Base-by-base conservation (phyloP, 1,139 yeast genomes). In the Torulaspora globosa region DNA sequence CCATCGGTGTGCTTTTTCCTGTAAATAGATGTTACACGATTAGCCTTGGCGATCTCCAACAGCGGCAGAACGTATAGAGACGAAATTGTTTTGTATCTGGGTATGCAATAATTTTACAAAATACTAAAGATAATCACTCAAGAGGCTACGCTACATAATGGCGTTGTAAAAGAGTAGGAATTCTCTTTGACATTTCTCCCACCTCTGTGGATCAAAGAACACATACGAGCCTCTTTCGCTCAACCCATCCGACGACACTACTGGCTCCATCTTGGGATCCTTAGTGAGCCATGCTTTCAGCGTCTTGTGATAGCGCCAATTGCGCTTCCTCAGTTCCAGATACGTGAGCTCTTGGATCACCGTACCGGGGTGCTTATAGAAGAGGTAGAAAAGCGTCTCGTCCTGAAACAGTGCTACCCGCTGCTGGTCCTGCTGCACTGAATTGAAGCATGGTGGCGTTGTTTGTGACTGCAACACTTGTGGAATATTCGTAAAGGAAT, bases 281-380 rank as follows among this genome's bases (percentile, higher is more conserved):
- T 92, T 94, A 12, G 98, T 92, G 50, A 94, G 72, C 98, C 98
- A 94, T 40, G 94, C 89, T 68, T 90, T 95, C 48, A 92, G 77
- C 52, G 88, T 96, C 68, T 90, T 92, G 68, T 94, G 98, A 62
- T 87, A 94, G 55, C 98, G 78, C 99, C 99, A 94, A 68, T 90
- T 92, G 57, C 98, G 76, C 50, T 82, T 82, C 59, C 80, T 82
- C 58, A 94, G 76, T 65, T 92, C 98, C 49, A 92, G 75, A 1
- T 97, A 95, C 3, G 96, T 95, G 48, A 88, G 77, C 65, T 94
- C 98, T 66, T 94, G 99, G 66, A 92, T 72, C 4, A 89, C 82
- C 62, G 94, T 97, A 49, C 92, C 80, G 6, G 98, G 96, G 72
- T 84, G 88, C 59, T 95, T 86, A 69, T 94, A 94, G 65, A 94